phyloP scores from a whole-genome alignment of 192 early-diverging fungal species.

The Podila minutissima region DNA sequence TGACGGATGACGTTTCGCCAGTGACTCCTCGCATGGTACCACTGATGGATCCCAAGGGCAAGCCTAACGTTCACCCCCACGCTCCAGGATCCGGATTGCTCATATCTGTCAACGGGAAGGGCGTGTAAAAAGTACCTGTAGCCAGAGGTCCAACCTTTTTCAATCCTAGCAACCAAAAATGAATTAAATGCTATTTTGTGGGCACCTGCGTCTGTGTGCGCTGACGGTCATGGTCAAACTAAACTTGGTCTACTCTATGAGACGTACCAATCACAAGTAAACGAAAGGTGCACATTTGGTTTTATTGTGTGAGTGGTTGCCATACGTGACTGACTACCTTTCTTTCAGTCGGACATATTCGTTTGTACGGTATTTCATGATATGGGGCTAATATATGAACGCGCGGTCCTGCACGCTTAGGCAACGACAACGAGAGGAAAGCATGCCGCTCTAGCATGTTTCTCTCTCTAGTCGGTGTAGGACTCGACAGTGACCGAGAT shows the following conservation, averaged over 20 bases:
- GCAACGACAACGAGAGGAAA: too few species aligned
- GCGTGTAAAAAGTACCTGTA: not conserved
- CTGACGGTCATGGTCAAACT: too few species aligned
- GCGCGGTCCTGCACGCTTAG: not conserved
- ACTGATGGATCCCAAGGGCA: not conserved
- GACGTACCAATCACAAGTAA: not conserved
- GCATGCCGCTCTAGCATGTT: not conserved
- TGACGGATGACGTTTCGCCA: constrained; percentile 12
- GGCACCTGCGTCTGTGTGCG: too few species aligned
- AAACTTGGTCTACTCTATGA: too few species aligned
- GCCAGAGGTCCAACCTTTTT: not conserved
- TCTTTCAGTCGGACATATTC: not conserved
- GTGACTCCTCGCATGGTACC: constrained; percentile 8
- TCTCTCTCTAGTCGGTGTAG: constrained; percentile 17
- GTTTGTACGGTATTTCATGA: not conserved
- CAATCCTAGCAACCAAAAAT: not conserved
- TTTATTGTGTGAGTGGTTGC: not conserved
- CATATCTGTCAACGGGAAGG: constrained; percentile 34
- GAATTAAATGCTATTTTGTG: not conserved
- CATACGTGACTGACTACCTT: too few species aligned
- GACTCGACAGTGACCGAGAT: constrained; percentile 43
- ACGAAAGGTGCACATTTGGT: not conserved
- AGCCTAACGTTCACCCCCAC: not conserved
- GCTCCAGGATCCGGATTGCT: constrained; percentile 14
- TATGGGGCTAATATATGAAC: not conserved